Percentiles rank a stretch among this genome's conserved stretches.
These are phyloP conservation scores for Hura crepitans DNA, from an alignment of 441 rosid species.

Conservation along the genomic window DNA sequence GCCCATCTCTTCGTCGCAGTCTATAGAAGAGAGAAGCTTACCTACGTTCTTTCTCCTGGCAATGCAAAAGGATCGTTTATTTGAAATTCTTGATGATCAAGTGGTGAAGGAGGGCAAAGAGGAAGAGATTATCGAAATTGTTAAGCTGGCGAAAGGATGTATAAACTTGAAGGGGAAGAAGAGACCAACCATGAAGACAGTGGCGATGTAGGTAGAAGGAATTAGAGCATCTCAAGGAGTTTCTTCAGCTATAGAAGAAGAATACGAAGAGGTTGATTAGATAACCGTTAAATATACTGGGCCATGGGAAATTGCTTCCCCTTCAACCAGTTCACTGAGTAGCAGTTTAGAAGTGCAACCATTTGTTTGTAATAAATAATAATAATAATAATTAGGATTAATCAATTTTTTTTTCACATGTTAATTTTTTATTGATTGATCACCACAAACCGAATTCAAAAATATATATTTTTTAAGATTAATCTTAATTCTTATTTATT, in stretches of 20 bases:
- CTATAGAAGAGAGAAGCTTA: constrained; percentile 13
- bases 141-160: constrained; percentile 14
- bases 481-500: too few species aligned
- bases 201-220: constrained; percentile 17
- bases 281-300: background rate
- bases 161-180: constrained; percentile 15
- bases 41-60: constrained; percentile 10
- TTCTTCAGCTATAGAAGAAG: background rate
- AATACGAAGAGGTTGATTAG: constrained; percentile 18
- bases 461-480: too few species aligned
- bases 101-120: constrained; percentile 12
- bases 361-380: too few species aligned
- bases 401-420: too few species aligned
- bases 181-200: constrained; percentile 22
- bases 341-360: too few species aligned
- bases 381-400: too few species aligned
- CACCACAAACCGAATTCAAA: too few species aligned
- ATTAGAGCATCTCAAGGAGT: constrained; percentile 6
- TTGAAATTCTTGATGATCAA: constrained; percentile 17
- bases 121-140: constrained; percentile 2
- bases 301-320: constrained; percentile 15
- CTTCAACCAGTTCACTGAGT: constrained; percentile 13
- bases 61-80: constrained; percentile 19
- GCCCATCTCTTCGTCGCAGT: background rate
- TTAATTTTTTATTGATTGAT: too few species aligned